Base-by-base conservation (phyloP, 108 stramenopile genomes). In the Bacterosira constricta region DNA sequence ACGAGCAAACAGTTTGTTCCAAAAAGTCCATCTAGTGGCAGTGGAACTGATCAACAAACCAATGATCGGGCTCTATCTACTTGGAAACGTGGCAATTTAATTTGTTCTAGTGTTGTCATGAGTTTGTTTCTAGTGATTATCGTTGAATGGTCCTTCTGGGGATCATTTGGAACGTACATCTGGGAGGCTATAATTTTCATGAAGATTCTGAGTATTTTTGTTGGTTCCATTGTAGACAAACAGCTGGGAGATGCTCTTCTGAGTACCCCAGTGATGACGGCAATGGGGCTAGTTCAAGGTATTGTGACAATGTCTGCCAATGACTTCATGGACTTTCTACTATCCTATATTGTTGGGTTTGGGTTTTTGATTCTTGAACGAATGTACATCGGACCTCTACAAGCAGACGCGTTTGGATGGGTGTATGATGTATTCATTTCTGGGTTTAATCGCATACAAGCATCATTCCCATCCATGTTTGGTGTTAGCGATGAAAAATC, bases 241-340 rank as follows among this genome's bases (percentile, higher is more conserved):
- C 88, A 88, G 71, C 68, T 94, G 25, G 74, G 88, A 38, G 94
- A 94, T 66, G 69, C 79, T 23, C 78, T 96, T n/a, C 51, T 92
- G 62, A 80, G 81, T 58, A 80, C 83, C 8, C 94, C 94, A 32
- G 53, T 93, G 13, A 78, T 73, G 60, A 89, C 89, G 6, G 80
- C 85, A 45, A 57, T 90, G 44, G 87, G 75, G n/a, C 35, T 91
- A 30, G 66, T 90, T 10, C 74, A 83, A 60, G 81, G 69, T 15
- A 53, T 92, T 23, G 79, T 87, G 21, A 87, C 88, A 2, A 82
- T 92, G 51, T 84, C 83, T 12, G 86, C 90, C 4, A 77, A 86
- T 44, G 88, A 96, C 73, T 96, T 96, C 63, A 47, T 88, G 74
- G 94, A 93, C 73, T 93, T 96, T 67, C 69, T 96, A 9, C 56